These are phyloP conservation scores for Leishmania aethiopica DNA, from an alignment of 208 protist species.

Conservation along the genomic window DNA sequence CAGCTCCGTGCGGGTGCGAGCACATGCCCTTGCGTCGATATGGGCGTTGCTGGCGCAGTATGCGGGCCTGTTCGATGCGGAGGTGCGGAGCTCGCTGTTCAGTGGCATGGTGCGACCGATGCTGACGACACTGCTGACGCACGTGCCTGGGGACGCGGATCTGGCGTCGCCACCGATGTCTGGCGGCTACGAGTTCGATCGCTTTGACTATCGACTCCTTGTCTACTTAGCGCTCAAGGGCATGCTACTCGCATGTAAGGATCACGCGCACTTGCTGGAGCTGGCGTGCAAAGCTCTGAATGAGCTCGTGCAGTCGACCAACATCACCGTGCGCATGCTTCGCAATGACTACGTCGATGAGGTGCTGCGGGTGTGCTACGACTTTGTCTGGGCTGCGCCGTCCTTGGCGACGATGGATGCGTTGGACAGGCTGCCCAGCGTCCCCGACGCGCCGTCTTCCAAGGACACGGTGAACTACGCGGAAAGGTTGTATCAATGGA, in stretches of 20 bases:
- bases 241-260: slow-evolving; percentile 65
- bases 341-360: slow-evolving; percentile 49
- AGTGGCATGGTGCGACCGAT: slow-evolving; percentile 65
- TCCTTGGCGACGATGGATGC: slow-evolving; percentile 23
- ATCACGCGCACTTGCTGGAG: slow-evolving; percentile 39
- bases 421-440: slow-evolving; percentile 7
- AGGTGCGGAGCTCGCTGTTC: slow-evolving; percentile 72
- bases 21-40: slow-evolving; percentile 66
- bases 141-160: slow-evolving; percentile 34
- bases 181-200: slow-evolving; percentile 27
- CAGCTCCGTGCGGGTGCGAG: slow-evolving; percentile 66
- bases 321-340: slow-evolving; percentile 40
- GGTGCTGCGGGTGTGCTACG: slow-evolving; percentile 56
- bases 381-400: slow-evolving; percentile 42
- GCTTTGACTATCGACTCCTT: slow-evolving; percentile 75
- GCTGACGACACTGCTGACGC: slow-evolving; percentile 53
- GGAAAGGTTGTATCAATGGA: slow-evolving; percentile 27
- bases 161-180: slow-evolving; percentile 21
- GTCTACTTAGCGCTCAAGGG: slow-evolving; percentile 65
- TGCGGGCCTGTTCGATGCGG: slow-evolving; percentile 51
- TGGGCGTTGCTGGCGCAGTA: slow-evolving; percentile 65
- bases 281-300: slow-evolving; percentile 55
- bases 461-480: slow-evolving; percentile 9
- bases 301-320: slow-evolving; percentile 28
- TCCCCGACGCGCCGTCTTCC: neutral